Evolutionary conservation across 176 grass and related monocot species (phyloP), one percentile per base, ranked within the genome.

Genomic region (Elymus sibiricus): DNA sequence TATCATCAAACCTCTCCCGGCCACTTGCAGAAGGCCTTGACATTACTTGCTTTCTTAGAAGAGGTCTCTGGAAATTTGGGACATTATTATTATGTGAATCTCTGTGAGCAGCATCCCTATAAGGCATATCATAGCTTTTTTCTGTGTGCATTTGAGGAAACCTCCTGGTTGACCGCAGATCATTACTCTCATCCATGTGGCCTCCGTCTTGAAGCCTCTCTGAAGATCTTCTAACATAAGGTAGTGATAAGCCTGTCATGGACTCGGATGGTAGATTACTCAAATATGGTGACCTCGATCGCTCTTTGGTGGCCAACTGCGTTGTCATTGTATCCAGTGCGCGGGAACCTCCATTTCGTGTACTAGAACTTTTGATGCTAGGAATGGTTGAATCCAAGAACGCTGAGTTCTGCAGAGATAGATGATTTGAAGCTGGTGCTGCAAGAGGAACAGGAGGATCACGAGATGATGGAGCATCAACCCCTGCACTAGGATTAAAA

Each of bases 51-150:
- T 99, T 99, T 87, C 97, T 94, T 37, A 99, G 82, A 88, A 99
- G 93, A 87, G 97, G 97, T 70, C 93, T 92, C 87, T 99, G 97
- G 81, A 99, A 99, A 89, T 99, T 99, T 6, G 97, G 97, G 68
- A 99, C 82, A 67, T 91, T 86, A 29, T 72, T 94, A 83, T 83
- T 90, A 37, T 84, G 90, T 88, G 90, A 92, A 86, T 99, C 90
- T 85, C 93, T 87, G 82, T 96, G 85, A 24, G 49, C 55, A 61
- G 80, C 61, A 88, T 99, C 97, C 79, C 83, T 91, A 74, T 90
- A 96, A 71, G 83, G 67, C 76, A 87, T 92, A 78, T 98, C 96
- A 84, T 85, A 84, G 58, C 92, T 92, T 79, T 83, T 91, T 38
- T 95, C 94, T 32, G 84, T 73, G 38, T 92, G 90, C 75, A 89